Evolutionary conservation across 495 filamentous ascomycete species (phyloP), one percentile per base, ranked within the genome.

Genomic region (Hypoxylon cercidicola): DNA sequence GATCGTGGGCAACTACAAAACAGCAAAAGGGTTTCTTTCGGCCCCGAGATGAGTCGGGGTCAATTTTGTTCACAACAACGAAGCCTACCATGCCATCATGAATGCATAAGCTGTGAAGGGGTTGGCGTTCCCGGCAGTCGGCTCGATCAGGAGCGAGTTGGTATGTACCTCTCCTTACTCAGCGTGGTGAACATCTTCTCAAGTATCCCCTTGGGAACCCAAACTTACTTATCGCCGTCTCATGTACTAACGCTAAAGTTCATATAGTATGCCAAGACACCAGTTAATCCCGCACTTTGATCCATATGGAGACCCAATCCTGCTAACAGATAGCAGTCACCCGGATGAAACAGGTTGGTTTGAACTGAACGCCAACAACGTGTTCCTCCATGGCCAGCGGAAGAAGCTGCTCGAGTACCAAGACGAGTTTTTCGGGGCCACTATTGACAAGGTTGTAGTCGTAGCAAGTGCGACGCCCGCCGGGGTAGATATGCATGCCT

Each of bases 1-100:
- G 11, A 52, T 64, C 4, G 39, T 64, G 20, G 61, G 58, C 12
- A 64, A 64, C 40, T 53, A 44, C 28, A 64, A 13, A 16, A 30
- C 18, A 4, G 47, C 54, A 4, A 53, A 53, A 16, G 53, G 39
- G 15, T 10, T 53, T 4, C 15, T 58, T 1, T 18, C 28, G 3
- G 16, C 25, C 13, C 47, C 58, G 9, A 4, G 5, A 34, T 43
- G 15, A 3, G 44, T 63, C n/a, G 37, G 51, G 8, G n/a, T 45
- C n/a, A 30, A 18, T 16, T 51, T 44, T 8, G 45, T 63, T 18
- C 44, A 19, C 4, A 51, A 63, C 18, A 0, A 1, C 0, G 25
- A 12, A 1, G 52, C 35, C 13, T 56, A 37, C 5, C 4, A 6
- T 2, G 55, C 51, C 7, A 45, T 63, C 4, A 11, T 50, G 19